Evolutionary conservation across 495 filamentous ascomycete species (phyloP).

Genomic region (Aspergillus biplanus): DNA sequence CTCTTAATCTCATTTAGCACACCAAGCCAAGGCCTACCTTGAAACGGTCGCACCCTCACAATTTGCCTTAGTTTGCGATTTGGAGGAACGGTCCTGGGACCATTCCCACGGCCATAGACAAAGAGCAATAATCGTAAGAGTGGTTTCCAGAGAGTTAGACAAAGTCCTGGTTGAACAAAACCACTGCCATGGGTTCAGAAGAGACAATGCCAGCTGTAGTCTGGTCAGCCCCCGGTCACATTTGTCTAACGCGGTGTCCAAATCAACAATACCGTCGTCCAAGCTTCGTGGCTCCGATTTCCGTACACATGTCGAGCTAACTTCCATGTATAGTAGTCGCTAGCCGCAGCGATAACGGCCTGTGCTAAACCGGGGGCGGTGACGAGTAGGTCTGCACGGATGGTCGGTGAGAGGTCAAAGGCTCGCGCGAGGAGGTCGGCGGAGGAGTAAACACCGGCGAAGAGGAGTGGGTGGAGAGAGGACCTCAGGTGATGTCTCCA

Average conservation of each 20-base stretch:
- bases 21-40: constrained; percentile 16
- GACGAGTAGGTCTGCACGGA: constrained; percentile 66
- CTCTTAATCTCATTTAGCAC: constrained; percentile 2
- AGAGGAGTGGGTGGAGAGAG: constrained; percentile 86
- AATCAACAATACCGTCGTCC: constrained; percentile 63
- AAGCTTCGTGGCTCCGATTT: constrained; percentile 60
- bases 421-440: constrained; percentile 54
- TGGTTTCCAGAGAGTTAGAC: constrained; percentile 91
- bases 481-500: constrained; percentile 90
- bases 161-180: constrained; percentile 92
- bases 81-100: constrained; percentile 34
- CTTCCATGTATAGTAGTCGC: constrained; percentile 90
- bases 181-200: constrained; percentile 94
- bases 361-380: constrained; percentile 76
- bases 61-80: background rate
- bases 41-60: too few species aligned
- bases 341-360: constrained; percentile 73
- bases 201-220: constrained; percentile 61
- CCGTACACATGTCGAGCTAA: constrained; percentile 77
- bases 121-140: constrained; percentile 78
- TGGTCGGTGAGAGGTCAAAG: constrained; percentile 50
- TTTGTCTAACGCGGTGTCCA: background rate
- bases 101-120: constrained; percentile 86
- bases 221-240: constrained; percentile 12
- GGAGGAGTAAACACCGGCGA: constrained; percentile 75